Conservation (phyloP, 2,329 filamentous ascomycete genomes). For the Penicillium capsulatum region DNA sequence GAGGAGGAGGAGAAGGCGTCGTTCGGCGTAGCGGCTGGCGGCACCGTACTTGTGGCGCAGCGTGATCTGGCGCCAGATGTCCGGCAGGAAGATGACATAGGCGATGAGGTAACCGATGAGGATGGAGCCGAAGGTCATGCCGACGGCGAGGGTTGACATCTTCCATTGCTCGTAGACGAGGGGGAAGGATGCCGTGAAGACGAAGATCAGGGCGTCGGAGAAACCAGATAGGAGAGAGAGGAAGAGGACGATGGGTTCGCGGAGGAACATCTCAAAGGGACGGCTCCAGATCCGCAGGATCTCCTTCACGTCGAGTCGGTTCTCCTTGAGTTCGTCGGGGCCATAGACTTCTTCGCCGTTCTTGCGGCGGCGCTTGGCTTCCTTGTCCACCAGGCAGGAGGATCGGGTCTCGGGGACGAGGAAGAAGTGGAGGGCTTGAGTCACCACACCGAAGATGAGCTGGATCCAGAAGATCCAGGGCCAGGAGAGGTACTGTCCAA, state of each 20-base stretch:
- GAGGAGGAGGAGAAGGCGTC: slow-evolving; percentile 61
- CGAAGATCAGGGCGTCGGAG: slow-evolving; percentile 71
- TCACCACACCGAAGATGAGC: slow-evolving; percentile 53
- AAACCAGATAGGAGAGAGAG: slow-evolving; percentile 69
- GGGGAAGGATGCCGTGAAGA: slow-evolving; percentile 67
- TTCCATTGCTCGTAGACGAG: slow-evolving; percentile 65
- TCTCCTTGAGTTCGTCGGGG: slow-evolving; percentile 50
- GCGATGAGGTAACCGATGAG: slow-evolving; percentile 62
- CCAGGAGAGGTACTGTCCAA: slow-evolving; percentile 51
- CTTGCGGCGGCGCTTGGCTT: slow-evolving; percentile 54
- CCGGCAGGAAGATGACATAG: slow-evolving; percentile 56
- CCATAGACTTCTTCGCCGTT: slow-evolving; percentile 61
- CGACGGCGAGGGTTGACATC: slow-evolving; percentile 55
- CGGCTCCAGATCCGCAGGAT: slow-evolving; percentile 52
- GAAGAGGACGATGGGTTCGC: slow-evolving; percentile 68
- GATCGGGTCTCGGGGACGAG: slow-evolving; percentile 61
- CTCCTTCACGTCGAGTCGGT: slow-evolving; percentile 46
- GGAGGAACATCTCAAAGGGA: slow-evolving; percentile 69
- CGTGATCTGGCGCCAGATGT: slow-evolving; percentile 43
- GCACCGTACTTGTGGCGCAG: slow-evolving; percentile 40
- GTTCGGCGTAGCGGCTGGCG: slow-evolving; percentile 56
- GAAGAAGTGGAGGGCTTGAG: slow-evolving; percentile 49
- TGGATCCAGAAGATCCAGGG: slow-evolving; percentile 64
- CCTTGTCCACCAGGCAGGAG: slow-evolving; percentile 54
- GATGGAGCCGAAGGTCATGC: slow-evolving; percentile 61